These are phyloP conservation scores for Trichosporon asahii DNA, from an alignment of 1,284 basidiomycete species.

Conservation along the genomic window DNA sequence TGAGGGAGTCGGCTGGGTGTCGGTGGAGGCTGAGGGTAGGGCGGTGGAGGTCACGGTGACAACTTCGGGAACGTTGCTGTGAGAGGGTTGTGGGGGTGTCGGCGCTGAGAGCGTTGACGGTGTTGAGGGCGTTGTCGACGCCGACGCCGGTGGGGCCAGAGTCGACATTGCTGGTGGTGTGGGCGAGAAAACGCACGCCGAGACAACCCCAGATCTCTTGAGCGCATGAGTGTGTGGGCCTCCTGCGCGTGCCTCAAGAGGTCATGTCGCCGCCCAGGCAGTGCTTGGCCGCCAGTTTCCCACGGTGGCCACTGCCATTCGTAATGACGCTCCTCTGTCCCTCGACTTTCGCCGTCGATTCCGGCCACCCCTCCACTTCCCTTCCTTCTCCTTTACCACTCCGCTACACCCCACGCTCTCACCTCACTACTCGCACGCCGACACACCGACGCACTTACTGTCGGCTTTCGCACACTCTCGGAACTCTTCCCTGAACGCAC, in stretches of 20 bases:
- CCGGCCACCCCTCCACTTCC: slow-evolving; percentile 7
- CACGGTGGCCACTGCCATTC: neutral
- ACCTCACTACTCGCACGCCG: neutral
- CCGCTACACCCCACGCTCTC: neutral
- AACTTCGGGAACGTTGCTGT: neutral
- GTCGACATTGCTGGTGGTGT: neutral
- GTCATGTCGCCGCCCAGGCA: neutral
- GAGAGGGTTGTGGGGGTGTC: neutral
- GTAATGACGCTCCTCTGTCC: slow-evolving; percentile 10
- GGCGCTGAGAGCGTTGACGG: neutral
- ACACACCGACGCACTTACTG: neutral
- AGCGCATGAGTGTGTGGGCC: neutral
- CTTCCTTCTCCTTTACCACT: neutral
- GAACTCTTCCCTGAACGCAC: neutral
- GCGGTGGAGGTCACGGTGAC: neutral
- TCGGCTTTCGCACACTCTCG: too few relatives aligned
- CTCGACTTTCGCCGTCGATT: slow-evolving; percentile 11
- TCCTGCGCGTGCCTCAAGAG: neutral
- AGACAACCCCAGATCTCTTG: neutral
- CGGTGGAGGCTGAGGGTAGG: neutral
- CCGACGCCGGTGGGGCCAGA: neutral
- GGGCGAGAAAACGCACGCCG: neutral
- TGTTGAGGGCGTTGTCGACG: neutral
- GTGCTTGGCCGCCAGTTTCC: neutral
- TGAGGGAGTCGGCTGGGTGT: neutral